phyloP scores from a whole-genome alignment of 306 rosid species.

The Macrotyloma uniflorum region DNA sequence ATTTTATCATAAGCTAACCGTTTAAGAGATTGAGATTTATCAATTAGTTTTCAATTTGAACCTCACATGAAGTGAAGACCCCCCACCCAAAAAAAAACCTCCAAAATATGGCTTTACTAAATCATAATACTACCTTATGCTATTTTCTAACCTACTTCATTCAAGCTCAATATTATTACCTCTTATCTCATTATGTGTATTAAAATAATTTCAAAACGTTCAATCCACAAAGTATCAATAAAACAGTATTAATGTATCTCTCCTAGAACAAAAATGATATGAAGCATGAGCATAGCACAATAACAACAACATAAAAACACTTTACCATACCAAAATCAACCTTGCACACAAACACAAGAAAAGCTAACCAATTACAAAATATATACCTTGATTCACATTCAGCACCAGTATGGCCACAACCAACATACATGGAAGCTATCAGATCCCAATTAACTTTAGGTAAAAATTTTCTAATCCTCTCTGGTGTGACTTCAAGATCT shows the following conservation, averaged over 20 bases:
- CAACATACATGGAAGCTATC: conserved; percentile 73
- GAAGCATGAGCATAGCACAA: conserved; percentile 22
- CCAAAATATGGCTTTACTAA: not conserved
- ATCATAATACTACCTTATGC: not conserved
- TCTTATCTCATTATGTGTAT: conserved; percentile 6
- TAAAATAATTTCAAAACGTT: conserved; percentile 16
- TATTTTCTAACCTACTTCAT: conserved; percentile 21
- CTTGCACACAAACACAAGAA: conserved; percentile 8
- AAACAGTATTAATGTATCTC: not conserved
- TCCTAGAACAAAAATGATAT: not conserved
- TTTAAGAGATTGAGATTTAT: not conserved
- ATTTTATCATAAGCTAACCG: not conserved
- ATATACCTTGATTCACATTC: conserved; percentile 94
- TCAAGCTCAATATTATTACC: not conserved
- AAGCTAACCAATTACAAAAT: conserved; percentile 20
- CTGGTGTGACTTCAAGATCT: conserved; percentile 62
- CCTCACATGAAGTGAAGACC: not conserved
- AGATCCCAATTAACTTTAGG: conserved; percentile 88
- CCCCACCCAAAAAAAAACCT: not conserved
- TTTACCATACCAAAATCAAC: conserved; percentile 17
- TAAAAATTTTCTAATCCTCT: conserved; percentile 61
- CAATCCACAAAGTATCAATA: conserved; percentile 7
- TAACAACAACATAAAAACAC: conserved; percentile 16
- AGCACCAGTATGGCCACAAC: conserved; percentile 73
- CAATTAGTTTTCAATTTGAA: not conserved